A percentile compares a stretch with the other conserved stretches of the same genome.
Evolutionary conservation across 73 alveolate genomes (phyloP).

Genomic region (Tetrahymena malaccensis): DNA sequence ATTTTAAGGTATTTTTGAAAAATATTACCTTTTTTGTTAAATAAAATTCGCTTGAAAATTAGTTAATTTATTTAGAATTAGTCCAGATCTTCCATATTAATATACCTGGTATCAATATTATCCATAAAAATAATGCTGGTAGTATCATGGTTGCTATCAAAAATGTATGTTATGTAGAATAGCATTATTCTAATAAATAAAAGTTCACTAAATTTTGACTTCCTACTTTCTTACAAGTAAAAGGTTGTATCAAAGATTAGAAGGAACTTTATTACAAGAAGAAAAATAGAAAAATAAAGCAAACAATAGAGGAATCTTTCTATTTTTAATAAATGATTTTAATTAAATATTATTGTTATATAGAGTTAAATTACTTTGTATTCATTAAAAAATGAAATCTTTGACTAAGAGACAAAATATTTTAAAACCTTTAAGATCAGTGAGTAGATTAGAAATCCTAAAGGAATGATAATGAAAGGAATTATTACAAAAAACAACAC

Average conservation of each 20-base stretch:
- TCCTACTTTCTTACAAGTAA: neutral
- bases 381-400: neutral
- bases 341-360: too few species aligned
- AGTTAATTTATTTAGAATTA: neutral
- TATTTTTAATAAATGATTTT: neutral
- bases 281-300: neutral
- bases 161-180: neutral
- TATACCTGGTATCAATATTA: neutral
- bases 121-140: neutral
- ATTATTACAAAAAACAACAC: neutral
- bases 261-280: neutral
- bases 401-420: neutral
- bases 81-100: neutral
- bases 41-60: neutral
- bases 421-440: neutral
- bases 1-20: neutral
- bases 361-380: neutral
- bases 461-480: neutral
- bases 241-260: neutral
- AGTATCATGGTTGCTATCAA: neutral
- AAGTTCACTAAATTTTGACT: neutral
- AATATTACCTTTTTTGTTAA: neutral
- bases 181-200: neutral
- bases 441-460: neutral
- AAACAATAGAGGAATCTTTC: neutral